Evolutionary conservation across 139 green algal genomes (phyloP), one percentile per base, ranked within the genome.

Genomic region (Yamagishiella unicocca): DNA sequence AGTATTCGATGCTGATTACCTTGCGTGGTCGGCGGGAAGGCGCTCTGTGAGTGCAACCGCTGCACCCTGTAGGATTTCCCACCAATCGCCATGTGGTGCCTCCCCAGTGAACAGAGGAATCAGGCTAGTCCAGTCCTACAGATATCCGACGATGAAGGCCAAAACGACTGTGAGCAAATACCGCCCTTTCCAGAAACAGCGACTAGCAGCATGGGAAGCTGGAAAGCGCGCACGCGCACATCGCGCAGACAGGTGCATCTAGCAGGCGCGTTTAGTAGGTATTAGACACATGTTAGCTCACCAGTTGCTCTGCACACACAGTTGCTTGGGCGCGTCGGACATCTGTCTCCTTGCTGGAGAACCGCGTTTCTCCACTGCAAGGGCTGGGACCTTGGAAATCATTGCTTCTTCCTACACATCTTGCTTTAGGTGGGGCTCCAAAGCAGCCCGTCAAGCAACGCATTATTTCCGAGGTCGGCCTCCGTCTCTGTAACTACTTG

Each of bases 361-460:
- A 22, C 19, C 66, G 66, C 29, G 31, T 35, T 6, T 43, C 31
- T 9, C 33, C 66, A 74, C 14, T 35, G 31, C 31, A 45, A 31
- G 4, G 33, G 35, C 66, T 29, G 12, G 21, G 4, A 10, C 21
- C 17, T 46, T 45, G n/a, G 27, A 46, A 43, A 12, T 29, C 33
- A 45, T 45, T 35, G 37, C 22, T 38, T 74, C 31, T n/a, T 35
- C 17, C 3, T 74, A 74, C 21, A 4, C 29, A 1, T 43, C 6
- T 46, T 45, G 45, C 1, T 4, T 46, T 45, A 12, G 33, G 9
- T 29, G 2, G 22, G 33, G 45, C 8, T 54, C 70, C 70, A 55
- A 78, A 78, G 70, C 70, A 78, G 7, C 38, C 70, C 40, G 70
- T 8, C 7, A 78, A 78, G 38, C 70, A 78, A 9, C 7, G 70